Evolutionary conservation across 352 stramenopile genomes (phyloP).

Genomic region (Elongisporangium prolatum): DNA sequence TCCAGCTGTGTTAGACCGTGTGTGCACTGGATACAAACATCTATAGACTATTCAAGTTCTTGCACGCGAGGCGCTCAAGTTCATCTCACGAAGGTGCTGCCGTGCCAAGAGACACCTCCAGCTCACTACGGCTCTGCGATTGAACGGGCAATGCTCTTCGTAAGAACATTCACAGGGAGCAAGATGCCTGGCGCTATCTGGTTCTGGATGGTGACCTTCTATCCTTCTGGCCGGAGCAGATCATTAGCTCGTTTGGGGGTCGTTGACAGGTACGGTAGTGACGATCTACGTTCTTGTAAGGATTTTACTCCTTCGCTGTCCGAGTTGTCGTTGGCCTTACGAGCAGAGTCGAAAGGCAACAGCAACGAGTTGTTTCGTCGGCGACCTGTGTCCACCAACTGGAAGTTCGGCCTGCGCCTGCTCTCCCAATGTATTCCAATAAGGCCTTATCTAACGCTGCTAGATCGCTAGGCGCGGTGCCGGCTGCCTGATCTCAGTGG

Average conservation of each 20-base stretch:
- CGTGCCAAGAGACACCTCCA: not conserved
- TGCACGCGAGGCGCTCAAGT: not conserved
- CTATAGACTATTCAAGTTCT: not conserved
- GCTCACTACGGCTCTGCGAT: conserved; percentile 1
- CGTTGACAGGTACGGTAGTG: conserved; percentile 1
- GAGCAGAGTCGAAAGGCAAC: not conserved
- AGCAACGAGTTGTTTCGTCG: too few relatives aligned
- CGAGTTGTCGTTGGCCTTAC: conserved; percentile 3
- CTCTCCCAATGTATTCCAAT: too few relatives aligned
- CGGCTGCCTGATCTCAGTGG: too few relatives aligned
- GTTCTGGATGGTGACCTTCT: conserved; percentile 4
- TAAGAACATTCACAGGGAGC: conserved; percentile 8
- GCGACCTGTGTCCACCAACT: too few relatives aligned
- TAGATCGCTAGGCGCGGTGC: too few relatives aligned
- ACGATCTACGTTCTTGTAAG: not conserved
- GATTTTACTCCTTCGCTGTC: conserved; percentile 2
- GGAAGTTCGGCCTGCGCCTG: too few relatives aligned
- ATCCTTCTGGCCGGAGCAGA: not conserved
- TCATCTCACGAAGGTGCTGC: not conserved
- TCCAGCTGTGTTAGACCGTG: conserved; percentile 1
- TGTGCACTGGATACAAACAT: conserved; percentile 1
- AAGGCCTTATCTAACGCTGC: too few relatives aligned
- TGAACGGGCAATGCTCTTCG: conserved; percentile 1
- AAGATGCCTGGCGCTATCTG: conserved; percentile 4
- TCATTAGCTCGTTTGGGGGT: conserved; percentile 1